phyloP scores from a whole-genome alignment of 495 filamentous ascomycete genomes.

The Aspergillus sclerotiicarbonarius region DNA sequence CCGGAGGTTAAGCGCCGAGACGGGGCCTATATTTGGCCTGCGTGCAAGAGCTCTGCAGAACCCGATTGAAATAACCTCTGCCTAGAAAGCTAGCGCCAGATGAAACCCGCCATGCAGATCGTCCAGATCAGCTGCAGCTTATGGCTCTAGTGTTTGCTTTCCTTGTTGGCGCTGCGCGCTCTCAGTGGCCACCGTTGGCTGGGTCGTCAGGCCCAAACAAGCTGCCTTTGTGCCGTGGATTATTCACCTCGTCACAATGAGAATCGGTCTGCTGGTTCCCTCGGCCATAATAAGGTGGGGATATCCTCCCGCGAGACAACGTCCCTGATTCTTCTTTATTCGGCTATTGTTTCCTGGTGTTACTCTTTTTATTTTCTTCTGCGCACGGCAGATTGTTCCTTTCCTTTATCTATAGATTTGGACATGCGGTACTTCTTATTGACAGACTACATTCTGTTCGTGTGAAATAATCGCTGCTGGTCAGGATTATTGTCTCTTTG shows the following conservation, averaged over 20 bases:
- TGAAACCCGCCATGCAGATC: slow-evolving; percentile 17
- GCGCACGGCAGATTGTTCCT: slow-evolving; percentile 9
- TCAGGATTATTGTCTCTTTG: slow-evolving; percentile 4
- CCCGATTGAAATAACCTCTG: slow-evolving; percentile 4
- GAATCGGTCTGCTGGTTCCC: background rate
- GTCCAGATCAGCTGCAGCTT: background rate
- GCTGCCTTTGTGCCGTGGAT: background rate
- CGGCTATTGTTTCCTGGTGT: background rate
- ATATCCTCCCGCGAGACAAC: background rate
- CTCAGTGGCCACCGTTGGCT: slow-evolving; percentile 1
- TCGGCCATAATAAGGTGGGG: background rate
- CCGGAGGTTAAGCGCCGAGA: slow-evolving; percentile 18
- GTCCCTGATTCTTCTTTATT: background rate
- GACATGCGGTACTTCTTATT: slow-evolving; percentile 14
- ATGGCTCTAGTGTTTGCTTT: slow-evolving; percentile 1
- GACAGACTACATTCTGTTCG: slow-evolving; percentile 11
- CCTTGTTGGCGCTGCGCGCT: slow-evolving; percentile 4
- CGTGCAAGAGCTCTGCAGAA: slow-evolving; percentile 15
- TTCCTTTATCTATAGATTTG: slow-evolving; percentile 17
- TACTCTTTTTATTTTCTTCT: background rate
- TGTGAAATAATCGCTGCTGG: slow-evolving; percentile 16
- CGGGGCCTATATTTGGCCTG: slow-evolving; percentile 17
- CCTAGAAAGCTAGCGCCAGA: slow-evolving; percentile 8
- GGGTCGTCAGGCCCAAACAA: background rate
- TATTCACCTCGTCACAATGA: background rate